phyloP scores from a whole-genome alignment of 106 monocot genomes.

The Alisma plantagoaquatica region DNA sequence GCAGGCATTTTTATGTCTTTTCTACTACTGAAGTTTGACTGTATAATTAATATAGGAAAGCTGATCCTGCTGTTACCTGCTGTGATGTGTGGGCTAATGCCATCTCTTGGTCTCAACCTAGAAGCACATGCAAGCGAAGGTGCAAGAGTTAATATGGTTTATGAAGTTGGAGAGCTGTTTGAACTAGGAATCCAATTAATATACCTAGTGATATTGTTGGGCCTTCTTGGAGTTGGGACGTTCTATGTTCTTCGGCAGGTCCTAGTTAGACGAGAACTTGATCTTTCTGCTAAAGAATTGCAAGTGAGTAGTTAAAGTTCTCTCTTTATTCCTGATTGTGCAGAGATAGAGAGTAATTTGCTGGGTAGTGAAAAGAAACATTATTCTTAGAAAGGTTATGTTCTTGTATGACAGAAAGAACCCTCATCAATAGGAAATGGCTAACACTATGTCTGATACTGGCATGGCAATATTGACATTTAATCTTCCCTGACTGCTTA shows the following conservation, averaged over 20 bases:
- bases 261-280: constrained; percentile 86
- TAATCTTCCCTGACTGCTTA: too few species aligned
- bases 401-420: too few species aligned
- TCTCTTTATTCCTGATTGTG: not conserved
- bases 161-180: constrained; percentile 80
- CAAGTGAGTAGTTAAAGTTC: constrained; percentile 27
- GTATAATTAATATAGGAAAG: too few species aligned
- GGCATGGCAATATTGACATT: too few species aligned
- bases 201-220: constrained; percentile 73
- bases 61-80: constrained; percentile 8
- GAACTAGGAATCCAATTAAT: constrained; percentile 90
- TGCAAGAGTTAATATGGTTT: constrained; percentile 36
- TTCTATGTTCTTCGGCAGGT: constrained; percentile 94
- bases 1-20: too few species aligned
- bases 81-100: constrained; percentile 34
- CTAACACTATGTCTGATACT: too few species aligned
- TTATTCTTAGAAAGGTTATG: too few species aligned
- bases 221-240: constrained; percentile 74
- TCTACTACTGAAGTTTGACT: too few species aligned
- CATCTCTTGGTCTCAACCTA: constrained; percentile 45
- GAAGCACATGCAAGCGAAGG: constrained; percentile 44
- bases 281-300: constrained; percentile 94
- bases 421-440: too few species aligned
- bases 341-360: too few species aligned
- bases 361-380: too few species aligned